Percentiles rank a stretch among this genome's conserved stretches.
These are phyloP conservation scores for Vitis hybrid DNA, from an alignment of 177 flowering plant genomes.

Conservation along the genomic window DNA sequence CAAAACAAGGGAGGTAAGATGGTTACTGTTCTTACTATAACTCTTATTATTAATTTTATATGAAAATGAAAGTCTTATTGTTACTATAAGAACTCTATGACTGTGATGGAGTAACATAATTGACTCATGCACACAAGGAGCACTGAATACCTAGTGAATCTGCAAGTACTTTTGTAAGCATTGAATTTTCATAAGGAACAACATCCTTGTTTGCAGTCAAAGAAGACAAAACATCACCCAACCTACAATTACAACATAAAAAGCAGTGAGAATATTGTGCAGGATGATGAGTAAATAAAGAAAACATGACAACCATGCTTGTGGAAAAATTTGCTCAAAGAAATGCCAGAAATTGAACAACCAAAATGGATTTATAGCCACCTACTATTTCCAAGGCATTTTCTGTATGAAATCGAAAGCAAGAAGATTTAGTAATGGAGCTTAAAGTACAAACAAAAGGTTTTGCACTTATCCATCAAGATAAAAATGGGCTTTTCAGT, in stretches of 20 bases:
- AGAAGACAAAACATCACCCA: conserved; percentile 91
- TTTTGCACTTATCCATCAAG: no score
- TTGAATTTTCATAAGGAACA: conserved; percentile 82
- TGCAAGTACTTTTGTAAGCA: conserved; percentile 74
- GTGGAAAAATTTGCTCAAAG: neutral
- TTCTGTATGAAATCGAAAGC: no score
- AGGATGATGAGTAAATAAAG: neutral
- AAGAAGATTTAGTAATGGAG: no score
- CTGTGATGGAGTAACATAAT: neutral
- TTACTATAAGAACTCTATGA: neutral
- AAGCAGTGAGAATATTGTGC: neutral
- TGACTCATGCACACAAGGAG: neutral
- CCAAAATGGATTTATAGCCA: neutral
- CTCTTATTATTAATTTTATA: no score
- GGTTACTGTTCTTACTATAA: no score
- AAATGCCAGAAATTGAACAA: neutral
- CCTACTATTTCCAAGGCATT: neutral
- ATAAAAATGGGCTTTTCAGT: no score
- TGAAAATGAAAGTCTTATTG: neutral
- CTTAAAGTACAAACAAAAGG: no score
- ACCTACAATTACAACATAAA: conserved; percentile 40
- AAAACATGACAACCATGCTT: neutral
- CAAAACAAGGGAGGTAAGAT: no score
- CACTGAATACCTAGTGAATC: conserved; percentile 77
- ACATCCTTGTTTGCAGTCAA: conserved; percentile 79